phyloP scores from a whole-genome alignment of 2,329 filamentous ascomycete species.

The Microcyclosporella mali region DNA sequence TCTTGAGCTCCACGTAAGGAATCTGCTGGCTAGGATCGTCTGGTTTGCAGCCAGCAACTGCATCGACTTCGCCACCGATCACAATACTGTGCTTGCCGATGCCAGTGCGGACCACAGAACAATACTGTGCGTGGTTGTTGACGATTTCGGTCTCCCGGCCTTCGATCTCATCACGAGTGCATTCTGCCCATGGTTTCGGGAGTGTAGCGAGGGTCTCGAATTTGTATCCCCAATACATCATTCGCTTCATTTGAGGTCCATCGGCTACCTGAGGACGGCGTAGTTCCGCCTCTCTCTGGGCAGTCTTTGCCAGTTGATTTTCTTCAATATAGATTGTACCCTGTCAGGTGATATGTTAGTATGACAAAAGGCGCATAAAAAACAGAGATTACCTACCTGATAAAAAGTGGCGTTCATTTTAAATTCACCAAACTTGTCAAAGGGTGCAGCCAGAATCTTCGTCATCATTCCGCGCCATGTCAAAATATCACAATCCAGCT shows the following conservation, averaged over 20 bases:
- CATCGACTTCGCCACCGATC: constrained; percentile 90
- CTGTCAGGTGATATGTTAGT: background rate
- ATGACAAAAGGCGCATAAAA: constrained; percentile 48
- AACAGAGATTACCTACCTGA: constrained; percentile 65
- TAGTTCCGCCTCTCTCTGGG: constrained; percentile 49
- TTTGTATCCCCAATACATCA: constrained; percentile 95
- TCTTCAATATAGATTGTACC: constrained; percentile 79
- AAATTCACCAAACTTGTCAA: constrained; percentile 79
- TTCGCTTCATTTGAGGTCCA: constrained; percentile 64
- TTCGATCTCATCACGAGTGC: constrained; percentile 71
- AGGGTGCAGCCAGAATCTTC: constrained; percentile 82
- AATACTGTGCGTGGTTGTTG: constrained; percentile 91
- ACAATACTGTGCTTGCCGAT: constrained; percentile 70
- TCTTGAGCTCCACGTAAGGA: constrained; percentile 95
- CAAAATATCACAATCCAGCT: constrained; percentile 63
- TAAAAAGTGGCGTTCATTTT: constrained; percentile 93
- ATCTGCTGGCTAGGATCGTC: constrained; percentile 56
- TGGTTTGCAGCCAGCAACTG: constrained; percentile 81
- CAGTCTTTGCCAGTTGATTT: constrained; percentile 66
- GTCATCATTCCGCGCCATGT: constrained; percentile 99
- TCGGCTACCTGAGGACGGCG: constrained; percentile 35
- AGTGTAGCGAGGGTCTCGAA: constrained; percentile 84
- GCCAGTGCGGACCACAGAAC: constrained; percentile 83
- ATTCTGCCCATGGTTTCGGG: constrained; percentile 66
- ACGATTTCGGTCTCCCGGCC: constrained; percentile 63